Evolutionary conservation across 305 asterid species (phyloP), one percentile per base, ranked within the genome.

Genomic region (Rubia occidens): DNA sequence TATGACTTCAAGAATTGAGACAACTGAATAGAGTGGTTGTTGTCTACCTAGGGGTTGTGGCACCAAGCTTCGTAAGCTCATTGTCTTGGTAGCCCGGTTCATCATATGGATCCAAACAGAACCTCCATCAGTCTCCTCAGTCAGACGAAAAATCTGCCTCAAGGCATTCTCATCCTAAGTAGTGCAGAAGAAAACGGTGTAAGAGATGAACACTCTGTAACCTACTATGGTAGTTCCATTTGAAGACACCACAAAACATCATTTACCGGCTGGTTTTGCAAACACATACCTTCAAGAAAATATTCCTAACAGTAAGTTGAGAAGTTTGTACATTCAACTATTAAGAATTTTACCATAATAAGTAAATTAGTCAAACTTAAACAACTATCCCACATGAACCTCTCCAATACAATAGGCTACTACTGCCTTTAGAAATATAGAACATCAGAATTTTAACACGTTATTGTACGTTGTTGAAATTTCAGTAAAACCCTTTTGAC

Each of bases 201-300:
- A 95, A 78, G 79, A 79, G 78, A 68, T 86, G 71, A 69, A 97
- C 99, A 74, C 88, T 95, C 40, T 98, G 88, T 69, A 89, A 76
- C 75, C 94, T 82, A 77, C 95, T 91, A 91, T 78, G 0, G 97
- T 91, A 45, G 84, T 82, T 72, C 99, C 96, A 68, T 91, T 82
- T 1, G 94, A 88, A 42, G 99, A 89, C 56, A 95, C 97, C 53
- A 95, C 98, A 71, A 95, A 89, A 68, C 99, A 91, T 62, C 96
- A 82, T 60, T 89, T 91, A 47, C 97, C 99, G 24, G 97, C 84
- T 13, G 99, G 99, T 75, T 98, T 83, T 35, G 95, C 91, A 67
- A 80, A 88, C 61, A 89, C 89, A 72, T 85, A 94, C 99, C 97
- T 94, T 78, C 67, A 79, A 26, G 71, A 6, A 71, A 14, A 39